Base-by-base conservation (phyloP, 768 basidiomycete species). In the Pulveroboletus sp. region DNA sequence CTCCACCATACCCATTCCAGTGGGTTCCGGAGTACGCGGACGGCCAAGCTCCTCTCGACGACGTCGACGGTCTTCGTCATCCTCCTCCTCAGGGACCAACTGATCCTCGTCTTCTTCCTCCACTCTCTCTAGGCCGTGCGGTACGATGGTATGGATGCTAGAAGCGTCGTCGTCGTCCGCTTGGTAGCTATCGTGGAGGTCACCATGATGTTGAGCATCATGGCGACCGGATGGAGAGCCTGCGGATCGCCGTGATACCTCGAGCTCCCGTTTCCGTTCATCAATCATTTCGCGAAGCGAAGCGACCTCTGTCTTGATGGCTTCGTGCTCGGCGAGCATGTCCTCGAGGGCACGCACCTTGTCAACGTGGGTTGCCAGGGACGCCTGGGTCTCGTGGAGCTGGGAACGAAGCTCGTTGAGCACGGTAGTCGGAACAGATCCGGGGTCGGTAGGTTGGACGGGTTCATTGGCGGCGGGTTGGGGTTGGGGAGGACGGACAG, bases 261-360 rank as follows among this genome's bases (percentile, higher is more conserved):
- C 78, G 61, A 68, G 63, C 43, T 85, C 82, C 16, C 75, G 72
- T 58, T 81, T 75, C 38, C 79, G 78, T 48, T 78, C 76, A 53
- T 89, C 85, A 70, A 92, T 79, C 58, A 87, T 68, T 40, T 87
- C 84, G 13, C 87, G 75, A 43, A 98, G 72, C 3, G 75, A 71
- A 32, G 78, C 71, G 3, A 98, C 82, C 58, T 98, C 94, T 24
- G 75, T 73, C 66, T 87, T 87, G 61, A 97, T 80, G 8, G 71
- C 72, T 49, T 97, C 93, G 56, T 97, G 92, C 69, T 97, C 93
- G 1, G 77, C 76, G 33, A 95, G 73, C 52, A 90, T 79, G 25
- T 75, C 79, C 60, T 97, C 95, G 33, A 99, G 73, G 21, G 85
- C 82, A 34, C 84, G 81, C 43, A 94, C 85, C 66, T 84, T 91